phyloP scores from a whole-genome alignment of 2,329 filamentous ascomycete genomes.

The Monascus ruber region DNA sequence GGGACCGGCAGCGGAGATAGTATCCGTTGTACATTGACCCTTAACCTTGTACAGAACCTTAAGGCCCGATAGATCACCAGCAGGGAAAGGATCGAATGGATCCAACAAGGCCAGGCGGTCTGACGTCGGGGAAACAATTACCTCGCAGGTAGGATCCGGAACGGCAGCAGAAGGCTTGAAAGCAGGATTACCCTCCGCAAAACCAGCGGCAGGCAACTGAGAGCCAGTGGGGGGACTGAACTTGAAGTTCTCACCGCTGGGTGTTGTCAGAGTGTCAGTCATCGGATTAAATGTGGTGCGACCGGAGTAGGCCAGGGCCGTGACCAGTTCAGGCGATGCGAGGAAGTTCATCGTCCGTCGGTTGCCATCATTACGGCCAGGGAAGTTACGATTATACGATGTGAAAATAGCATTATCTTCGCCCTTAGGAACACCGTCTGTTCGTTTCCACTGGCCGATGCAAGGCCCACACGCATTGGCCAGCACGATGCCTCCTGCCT shows the following conservation, averaged over 20 bases:
- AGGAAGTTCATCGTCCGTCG: constrained; percentile 97
- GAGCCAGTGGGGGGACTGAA: constrained; percentile 63
- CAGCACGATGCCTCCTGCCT: constrained; percentile 76
- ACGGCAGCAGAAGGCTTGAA: constrained; percentile 62
- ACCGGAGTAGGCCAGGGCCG: constrained; percentile 87
- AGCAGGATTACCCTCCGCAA: constrained; percentile 63
- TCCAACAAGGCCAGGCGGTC: constrained; percentile 83
- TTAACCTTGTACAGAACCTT: constrained; percentile 91
- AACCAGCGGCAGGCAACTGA: constrained; percentile 58
- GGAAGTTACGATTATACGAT: constrained; percentile 98
- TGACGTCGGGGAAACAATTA: constrained; percentile 78
- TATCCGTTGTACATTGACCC: constrained; percentile 97
- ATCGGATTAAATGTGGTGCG: constrained; percentile 92
- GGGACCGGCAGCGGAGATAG: constrained; percentile 89
- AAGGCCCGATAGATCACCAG: constrained; percentile 60
- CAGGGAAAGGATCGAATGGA: constrained; percentile 76
- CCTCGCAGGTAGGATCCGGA: constrained; percentile 57
- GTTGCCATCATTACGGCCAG: constrained; percentile 93
- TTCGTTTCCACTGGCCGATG: constrained; percentile 91
- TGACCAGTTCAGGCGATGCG: constrained; percentile 91
- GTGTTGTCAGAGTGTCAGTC: constrained; percentile 70
- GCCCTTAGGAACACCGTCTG: constrained; percentile 73
- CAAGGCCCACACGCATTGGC: constrained; percentile 93
- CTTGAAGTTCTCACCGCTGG: constrained; percentile 69
- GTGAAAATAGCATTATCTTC: constrained; percentile 89